Evolutionary conservation across 257 asterid species (phyloP).

Genomic region (Asclepias syriaca): DNA sequence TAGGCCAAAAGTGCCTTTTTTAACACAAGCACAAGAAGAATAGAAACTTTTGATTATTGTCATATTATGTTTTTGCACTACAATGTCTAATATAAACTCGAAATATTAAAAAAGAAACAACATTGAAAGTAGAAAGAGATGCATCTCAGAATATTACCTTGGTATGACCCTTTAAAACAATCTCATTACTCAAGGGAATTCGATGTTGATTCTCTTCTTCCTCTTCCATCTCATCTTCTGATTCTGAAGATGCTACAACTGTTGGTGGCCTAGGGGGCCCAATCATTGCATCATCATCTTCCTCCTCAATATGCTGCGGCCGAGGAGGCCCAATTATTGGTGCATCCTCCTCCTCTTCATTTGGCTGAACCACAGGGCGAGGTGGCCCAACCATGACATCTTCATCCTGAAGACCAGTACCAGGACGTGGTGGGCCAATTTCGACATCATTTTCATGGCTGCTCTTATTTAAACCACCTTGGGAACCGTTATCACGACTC

Average conservation of each 20-base stretch:
- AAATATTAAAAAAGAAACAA: neutral
- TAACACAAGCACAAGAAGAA: neutral
- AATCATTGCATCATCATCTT: conserved; percentile 34
- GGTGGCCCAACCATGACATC: conserved; percentile 40
- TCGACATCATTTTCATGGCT: conserved; percentile 12
- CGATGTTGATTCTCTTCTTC: conserved; percentile 48
- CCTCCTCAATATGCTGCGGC: conserved; percentile 33
- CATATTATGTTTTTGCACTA: neutral
- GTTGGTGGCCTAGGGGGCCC: conserved; percentile 59
- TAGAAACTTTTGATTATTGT: neutral
- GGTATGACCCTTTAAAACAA: conserved; percentile 84
- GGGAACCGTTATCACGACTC: neutral
- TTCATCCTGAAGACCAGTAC: conserved; percentile 21
- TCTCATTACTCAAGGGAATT: conserved; percentile 90
- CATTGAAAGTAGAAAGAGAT: neutral
- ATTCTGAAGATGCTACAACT: conserved; percentile 35
- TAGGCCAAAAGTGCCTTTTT: neutral
- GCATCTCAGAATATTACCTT: conserved; percentile 42
- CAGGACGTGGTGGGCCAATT: conserved; percentile 55
- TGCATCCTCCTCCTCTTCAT: conserved; percentile 33
- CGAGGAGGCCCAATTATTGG: conserved; percentile 62
- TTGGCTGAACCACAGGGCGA: conserved; percentile 46
- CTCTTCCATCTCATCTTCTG: conserved; percentile 60
- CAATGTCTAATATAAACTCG: neutral
- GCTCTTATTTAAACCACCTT: neutral